These are phyloP conservation scores for Mangifera indica DNA, from an alignment of 345 rosid genomes.

Conservation along the genomic window DNA sequence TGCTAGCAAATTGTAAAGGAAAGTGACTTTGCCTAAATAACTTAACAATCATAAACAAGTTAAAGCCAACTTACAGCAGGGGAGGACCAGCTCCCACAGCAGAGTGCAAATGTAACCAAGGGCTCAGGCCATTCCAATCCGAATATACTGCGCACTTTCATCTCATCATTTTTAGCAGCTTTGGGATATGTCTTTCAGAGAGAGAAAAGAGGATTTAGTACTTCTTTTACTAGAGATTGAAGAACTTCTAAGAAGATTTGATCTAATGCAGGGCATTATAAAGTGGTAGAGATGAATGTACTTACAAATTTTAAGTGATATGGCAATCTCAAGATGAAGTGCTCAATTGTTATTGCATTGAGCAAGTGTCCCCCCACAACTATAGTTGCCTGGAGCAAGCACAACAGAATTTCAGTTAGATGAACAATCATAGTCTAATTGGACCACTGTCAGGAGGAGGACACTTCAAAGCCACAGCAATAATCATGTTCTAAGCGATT, in stretches of 20 bases:
- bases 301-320: conserved; percentile 88
- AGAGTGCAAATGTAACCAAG: conserved; percentile 76
- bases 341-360: conserved; percentile 84
- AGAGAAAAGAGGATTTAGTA: conserved; percentile 6
- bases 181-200: conserved; percentile 58
- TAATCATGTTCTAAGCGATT: not conserved
- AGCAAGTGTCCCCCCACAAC: conserved; percentile 71
- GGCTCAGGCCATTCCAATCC: conserved; percentile 92
- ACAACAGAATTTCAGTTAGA: not conserved
- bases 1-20: not conserved
- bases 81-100: conserved; percentile 96
- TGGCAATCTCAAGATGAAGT: conserved; percentile 87
- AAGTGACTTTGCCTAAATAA: not conserved
- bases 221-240: not conserved
- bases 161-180: conserved; percentile 67
- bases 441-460: not conserved
- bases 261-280: conserved; percentile 4
- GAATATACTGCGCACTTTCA: conserved; percentile 58
- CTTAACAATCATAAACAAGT: not conserved
- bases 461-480: not conserved
- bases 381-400: conserved; percentile 63
- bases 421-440: not conserved
- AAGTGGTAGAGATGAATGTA: conserved; percentile 4
- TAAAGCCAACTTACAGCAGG: conserved; percentile 65
- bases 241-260: not conserved